Conservation (phyloP, 1,284 basidiomycete genomes). For the Somion occarium region DNA sequence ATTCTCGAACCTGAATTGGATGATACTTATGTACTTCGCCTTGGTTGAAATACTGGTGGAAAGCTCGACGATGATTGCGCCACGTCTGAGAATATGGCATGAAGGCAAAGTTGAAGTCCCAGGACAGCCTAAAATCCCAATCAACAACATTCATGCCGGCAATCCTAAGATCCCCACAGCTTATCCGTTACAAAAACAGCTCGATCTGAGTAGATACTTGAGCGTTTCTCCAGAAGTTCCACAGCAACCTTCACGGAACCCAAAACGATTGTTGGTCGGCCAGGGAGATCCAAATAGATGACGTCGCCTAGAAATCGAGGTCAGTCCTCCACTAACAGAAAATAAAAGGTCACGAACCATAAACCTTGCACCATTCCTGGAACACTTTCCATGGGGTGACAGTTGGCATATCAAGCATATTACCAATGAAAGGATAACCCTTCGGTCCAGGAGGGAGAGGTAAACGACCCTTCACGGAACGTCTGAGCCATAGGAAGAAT, state of each 20-base stretch:
- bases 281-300: slow-evolving; percentile 1
- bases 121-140: slow-evolving; percentile 1
- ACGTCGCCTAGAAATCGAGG: background rate
- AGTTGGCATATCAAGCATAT: slow-evolving; percentile 9
- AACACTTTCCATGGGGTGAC: slow-evolving; percentile 11
- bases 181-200: slow-evolving; percentile 29
- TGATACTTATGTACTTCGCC: background rate
- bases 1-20: slow-evolving; percentile 3
- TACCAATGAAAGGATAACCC: slow-evolving; percentile 3
- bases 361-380: background rate
- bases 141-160: background rate
- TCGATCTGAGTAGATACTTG: slow-evolving; percentile 30
- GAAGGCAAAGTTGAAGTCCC: slow-evolving; percentile 8
- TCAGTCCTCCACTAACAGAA: background rate
- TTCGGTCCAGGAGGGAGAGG: slow-evolving; percentile 8
- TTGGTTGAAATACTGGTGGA: slow-evolving; percentile 9
- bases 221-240: slow-evolving; percentile 31
- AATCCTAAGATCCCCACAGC: slow-evolving; percentile 16
- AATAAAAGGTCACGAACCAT: background rate
- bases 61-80: slow-evolving; percentile 4
- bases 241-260: slow-evolving; percentile 27
- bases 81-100: slow-evolving; percentile 2
- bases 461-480: too few relatives aligned
- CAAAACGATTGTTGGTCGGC: slow-evolving; percentile 19
- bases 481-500: too few relatives aligned